Base-by-base conservation (phyloP, 164 flowering plant genomes). In the Taxillus chinensis region DNA sequence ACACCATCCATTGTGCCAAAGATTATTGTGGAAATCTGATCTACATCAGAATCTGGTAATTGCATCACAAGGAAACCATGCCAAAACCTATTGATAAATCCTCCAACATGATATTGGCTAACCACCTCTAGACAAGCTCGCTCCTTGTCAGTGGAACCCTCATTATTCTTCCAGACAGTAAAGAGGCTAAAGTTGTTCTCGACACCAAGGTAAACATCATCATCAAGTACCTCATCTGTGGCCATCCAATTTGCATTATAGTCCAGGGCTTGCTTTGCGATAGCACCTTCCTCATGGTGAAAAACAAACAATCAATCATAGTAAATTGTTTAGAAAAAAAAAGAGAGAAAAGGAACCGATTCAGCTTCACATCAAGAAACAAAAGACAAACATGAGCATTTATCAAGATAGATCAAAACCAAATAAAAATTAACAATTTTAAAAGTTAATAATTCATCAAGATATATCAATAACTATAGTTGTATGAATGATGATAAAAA, bases 181-280 rank as follows among this genome's bases (percentile, higher is more conserved):
- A 87, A 86, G 50, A 95, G 81, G 74, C 89, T 95, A 67, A 76
- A 91, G 67, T 76, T 84, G 63, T 91, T 91, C 67, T 93, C 97
- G 11, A 95, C 93, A 39, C 97, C 99, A 59, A 93, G 84, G 68
- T 89, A 93, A 12, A 80, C 73, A 68, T 91, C 97, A 67, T 93
- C 99, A 63, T 90, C 96, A 10, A 93, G 85, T 66, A 91, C 82
- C 83, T 89, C 99, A 46, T 90, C 91, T 11, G 90, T 96, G 43
- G 96, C 75, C 99, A 93, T 93, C 99, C 99, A 93, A 62, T 87
- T 90, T 41, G 99, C 99, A 67, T 86, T 90, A 67, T 93, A 91
- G 71, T 89, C 99, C 45, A 91, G 91, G 1, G 99, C 97, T 57
- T 93, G 79, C 78, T 93, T 97, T 77, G 84, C 96, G 37, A 93